These are phyloP conservation scores for Malassezia globosa DNA, from an alignment of 1,284 basidiomycete species.

Conservation along the genomic window DNA sequence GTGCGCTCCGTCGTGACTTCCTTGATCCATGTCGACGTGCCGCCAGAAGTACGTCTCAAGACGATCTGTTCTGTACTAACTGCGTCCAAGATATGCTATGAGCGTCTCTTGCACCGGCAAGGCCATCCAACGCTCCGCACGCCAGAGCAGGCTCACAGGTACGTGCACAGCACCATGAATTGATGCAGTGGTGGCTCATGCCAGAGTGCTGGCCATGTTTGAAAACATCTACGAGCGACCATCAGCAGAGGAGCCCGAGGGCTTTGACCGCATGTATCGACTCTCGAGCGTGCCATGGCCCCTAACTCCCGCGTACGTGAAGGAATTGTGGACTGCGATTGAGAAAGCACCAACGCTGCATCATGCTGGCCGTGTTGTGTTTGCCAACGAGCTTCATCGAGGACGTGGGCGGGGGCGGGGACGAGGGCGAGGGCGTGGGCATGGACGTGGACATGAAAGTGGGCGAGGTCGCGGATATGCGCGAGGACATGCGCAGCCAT, in stretches of 20 bases:
- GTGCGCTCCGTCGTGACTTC: slow-evolving; percentile 1
- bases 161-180: neutral
- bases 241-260: slow-evolving; percentile 4
- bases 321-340: neutral
- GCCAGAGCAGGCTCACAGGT: slow-evolving; percentile 11
- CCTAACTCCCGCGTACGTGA: neutral
- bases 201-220: slow-evolving; percentile 12
- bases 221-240: slow-evolving; percentile 3
- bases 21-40: slow-evolving; percentile 12
- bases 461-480: too few relatives aligned
- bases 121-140: slow-evolving; percentile 9
- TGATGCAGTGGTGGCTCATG: neutral
- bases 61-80: too few relatives aligned
- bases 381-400: slow-evolving; percentile 2
- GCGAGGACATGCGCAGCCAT: too few relatives aligned
- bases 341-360: slow-evolving; percentile 2
- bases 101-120: slow-evolving; percentile 5
- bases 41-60: slow-evolving; percentile 4
- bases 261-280: slow-evolving; percentile 8
- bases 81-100: too few relatives aligned
- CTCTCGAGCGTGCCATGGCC: neutral
- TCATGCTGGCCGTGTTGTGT: slow-evolving; percentile 9
- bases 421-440: slow-evolving; percentile 1
- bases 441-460: too few relatives aligned
- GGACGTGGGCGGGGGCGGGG: neutral